Conservation (phyloP, 2,329 filamentous ascomycete genomes). For the Botrytis cinerea region DNA sequence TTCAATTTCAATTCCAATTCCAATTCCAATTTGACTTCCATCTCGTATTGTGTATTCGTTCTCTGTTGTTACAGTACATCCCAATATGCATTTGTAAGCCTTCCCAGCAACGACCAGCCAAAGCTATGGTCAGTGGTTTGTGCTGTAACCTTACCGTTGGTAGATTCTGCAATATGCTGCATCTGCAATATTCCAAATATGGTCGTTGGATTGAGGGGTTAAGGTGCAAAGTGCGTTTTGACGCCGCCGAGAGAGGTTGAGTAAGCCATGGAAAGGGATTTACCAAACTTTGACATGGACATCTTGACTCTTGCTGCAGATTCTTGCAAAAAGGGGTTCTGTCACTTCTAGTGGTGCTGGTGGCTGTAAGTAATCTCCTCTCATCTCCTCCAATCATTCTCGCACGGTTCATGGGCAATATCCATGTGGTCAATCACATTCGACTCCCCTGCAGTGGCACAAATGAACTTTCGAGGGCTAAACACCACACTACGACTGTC, state of each 20-base stretch:
- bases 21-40: background rate
- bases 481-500: background rate
- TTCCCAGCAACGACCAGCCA: background rate
- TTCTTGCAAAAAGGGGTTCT: background rate
- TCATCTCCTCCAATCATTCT: conserved; percentile 8
- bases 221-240: background rate
- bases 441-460: background rate
- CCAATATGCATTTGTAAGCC: background rate
- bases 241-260: conserved; percentile 3
- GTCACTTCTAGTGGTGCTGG: background rate
- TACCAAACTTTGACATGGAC: conserved; percentile 3
- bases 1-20: background rate
- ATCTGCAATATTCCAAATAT: background rate
- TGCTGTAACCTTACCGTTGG: background rate
- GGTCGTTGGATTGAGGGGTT: background rate
- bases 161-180: background rate
- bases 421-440: background rate
- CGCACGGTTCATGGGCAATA: background rate
- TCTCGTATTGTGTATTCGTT: background rate
- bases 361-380: background rate
- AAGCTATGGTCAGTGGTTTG: conserved; percentile 10
- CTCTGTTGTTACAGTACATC: background rate
- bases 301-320: background rate
- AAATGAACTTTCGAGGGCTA: background rate
- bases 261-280: background rate